phyloP scores from a whole-genome alignment of 1,284 basidiomycete genomes.

The Leucoagaricus sp. region DNA sequence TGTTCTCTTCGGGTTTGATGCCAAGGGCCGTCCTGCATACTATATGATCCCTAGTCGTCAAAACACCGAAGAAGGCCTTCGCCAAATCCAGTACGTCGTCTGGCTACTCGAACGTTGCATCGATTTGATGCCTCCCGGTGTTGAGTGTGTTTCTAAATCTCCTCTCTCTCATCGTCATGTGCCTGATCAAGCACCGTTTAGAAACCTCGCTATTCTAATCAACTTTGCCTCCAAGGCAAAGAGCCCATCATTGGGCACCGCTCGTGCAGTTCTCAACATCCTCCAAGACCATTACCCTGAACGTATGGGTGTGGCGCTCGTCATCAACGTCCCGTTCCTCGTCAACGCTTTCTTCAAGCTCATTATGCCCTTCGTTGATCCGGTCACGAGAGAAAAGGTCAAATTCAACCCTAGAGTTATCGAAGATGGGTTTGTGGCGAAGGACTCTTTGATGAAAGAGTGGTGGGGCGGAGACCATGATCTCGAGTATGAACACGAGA shows the following conservation, averaged over 20 bases:
- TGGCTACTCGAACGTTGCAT: constrained; percentile 75
- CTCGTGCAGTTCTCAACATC: constrained; percentile 71
- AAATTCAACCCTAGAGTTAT: constrained; percentile 68
- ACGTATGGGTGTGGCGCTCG: constrained; percentile 83
- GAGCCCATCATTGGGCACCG: constrained; percentile 66
- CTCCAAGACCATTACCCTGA: constrained; percentile 92
- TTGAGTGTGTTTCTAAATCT: constrained; percentile 57
- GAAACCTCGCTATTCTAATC: constrained; percentile 75
- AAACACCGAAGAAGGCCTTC: constrained; percentile 74
- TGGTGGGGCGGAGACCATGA: constrained; percentile 62
- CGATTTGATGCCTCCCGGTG: constrained; percentile 74
- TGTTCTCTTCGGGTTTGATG: constrained; percentile 78
- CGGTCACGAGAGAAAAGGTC: constrained; percentile 73
- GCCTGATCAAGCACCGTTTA: constrained; percentile 25
- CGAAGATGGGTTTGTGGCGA: constrained; percentile 58
- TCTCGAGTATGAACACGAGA: constrained; percentile 71
- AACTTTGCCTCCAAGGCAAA: constrained; percentile 83
- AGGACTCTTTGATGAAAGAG: constrained; percentile 58
- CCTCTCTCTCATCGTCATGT: not conserved
- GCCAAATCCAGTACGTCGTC: constrained; percentile 77
- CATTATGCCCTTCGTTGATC: constrained; percentile 81
- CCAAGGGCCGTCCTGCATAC: constrained; percentile 62
- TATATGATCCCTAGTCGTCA: constrained; percentile 85
- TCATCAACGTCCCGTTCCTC: constrained; percentile 84
- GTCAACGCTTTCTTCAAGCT: constrained; percentile 83